Conservation (phyloP, 345 rosid species). For the Turritis glabra region DNA sequence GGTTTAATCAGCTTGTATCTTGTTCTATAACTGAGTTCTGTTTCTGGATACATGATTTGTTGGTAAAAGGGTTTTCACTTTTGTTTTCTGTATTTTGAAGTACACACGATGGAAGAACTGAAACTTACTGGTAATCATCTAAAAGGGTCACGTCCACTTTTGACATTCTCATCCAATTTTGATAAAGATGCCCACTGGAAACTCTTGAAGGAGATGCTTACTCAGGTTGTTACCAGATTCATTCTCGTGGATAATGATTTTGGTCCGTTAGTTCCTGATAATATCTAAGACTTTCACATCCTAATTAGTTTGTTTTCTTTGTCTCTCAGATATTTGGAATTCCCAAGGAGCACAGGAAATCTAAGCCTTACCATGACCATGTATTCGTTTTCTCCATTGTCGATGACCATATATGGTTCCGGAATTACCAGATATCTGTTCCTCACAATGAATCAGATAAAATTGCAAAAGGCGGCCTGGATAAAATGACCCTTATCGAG, state of each 20-base stretch:
- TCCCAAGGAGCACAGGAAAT: conserved; percentile 91
- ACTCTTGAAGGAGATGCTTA: conserved; percentile 87
- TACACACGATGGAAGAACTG: conserved; percentile 94
- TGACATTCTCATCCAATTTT: conserved; percentile 85
- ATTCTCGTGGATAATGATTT: not conserved
- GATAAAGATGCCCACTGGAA: conserved; percentile 90
- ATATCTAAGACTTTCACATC: not conserved
- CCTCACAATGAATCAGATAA: conserved; percentile 93
- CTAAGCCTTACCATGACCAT: conserved; percentile 95
- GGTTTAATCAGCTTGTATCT: not conserved
- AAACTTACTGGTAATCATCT: conserved; percentile 98
- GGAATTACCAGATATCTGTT: conserved; percentile 95
- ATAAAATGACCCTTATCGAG: conserved; percentile 97
- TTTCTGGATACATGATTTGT: not conserved
- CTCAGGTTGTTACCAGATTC: conserved; percentile 52
- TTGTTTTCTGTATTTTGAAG: conserved; percentile 38
- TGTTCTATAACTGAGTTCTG: not conserved
- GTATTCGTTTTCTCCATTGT: conserved; percentile 92
- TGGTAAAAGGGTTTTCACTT: conserved; percentile 9
- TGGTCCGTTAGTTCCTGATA: not conserved
- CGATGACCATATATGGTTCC: conserved; percentile 97
- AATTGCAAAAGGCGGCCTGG: conserved; percentile 81
- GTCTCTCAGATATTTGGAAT: conserved; percentile 70
- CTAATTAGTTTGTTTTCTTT: conserved; percentile 1
- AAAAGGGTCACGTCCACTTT: conserved; percentile 79